Evolutionary conservation across 129 eudicot genomes (phyloP).

Genomic region (Scalesia atractyloides): DNA sequence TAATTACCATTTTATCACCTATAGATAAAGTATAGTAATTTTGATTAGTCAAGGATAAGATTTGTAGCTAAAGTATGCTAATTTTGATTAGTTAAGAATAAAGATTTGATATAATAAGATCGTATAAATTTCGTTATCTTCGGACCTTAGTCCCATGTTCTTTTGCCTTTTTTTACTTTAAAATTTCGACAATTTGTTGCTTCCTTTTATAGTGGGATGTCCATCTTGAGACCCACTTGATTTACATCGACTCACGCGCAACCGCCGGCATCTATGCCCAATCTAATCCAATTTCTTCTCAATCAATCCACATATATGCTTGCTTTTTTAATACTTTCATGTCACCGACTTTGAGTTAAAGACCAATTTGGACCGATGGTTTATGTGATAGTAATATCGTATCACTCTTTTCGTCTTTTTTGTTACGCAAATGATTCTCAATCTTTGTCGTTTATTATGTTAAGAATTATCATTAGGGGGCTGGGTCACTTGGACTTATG

Average conservation of each 20-base stretch:
- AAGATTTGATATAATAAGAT: not conserved
- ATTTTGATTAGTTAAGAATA: not conserved
- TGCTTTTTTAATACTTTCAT: not conserved
- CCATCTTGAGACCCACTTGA: slow-evolving; percentile 42
- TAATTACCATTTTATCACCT: not conserved
- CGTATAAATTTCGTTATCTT: slow-evolving; percentile 24
- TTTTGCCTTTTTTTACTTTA: slow-evolving; percentile 17
- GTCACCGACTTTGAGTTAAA: not conserved
- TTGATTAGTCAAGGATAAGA: no score
- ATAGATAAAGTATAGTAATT: no score
- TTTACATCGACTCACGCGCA: slow-evolving; percentile 36
- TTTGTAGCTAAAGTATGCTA: not conserved
- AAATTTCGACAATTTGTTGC: slow-evolving; percentile 26
- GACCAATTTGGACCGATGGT: no score
- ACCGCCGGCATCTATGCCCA: slow-evolving; percentile 36
- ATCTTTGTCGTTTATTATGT: no score
- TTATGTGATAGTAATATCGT: no score
- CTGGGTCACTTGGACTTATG: no score
- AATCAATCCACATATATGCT: slow-evolving; percentile 23
- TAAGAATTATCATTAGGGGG: no score
- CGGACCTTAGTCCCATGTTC: slow-evolving; percentile 29
- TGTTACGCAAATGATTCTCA: no score
- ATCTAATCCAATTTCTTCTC: slow-evolving; percentile 26
- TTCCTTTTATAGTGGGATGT: slow-evolving; percentile 30
- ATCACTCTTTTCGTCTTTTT: no score